These are phyloP conservation scores for Lumnitzera littorea DNA, from an alignment of 345 rosid species.

Conservation along the genomic window DNA sequence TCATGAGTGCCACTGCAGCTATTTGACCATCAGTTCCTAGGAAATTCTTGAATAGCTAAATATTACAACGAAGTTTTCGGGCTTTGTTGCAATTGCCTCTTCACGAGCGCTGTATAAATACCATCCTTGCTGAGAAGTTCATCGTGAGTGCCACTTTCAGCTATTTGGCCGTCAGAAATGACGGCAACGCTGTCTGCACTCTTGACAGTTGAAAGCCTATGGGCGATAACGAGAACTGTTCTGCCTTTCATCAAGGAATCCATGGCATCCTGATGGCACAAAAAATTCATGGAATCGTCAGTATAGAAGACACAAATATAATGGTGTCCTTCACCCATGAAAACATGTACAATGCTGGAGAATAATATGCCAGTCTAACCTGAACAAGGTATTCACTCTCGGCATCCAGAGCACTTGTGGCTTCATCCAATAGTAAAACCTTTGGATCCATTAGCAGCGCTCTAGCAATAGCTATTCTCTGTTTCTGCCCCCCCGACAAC, in stretches of 20 bases:
- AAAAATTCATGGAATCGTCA: background rate
- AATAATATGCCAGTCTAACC: slow-evolving; percentile 26
- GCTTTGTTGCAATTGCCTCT: slow-evolving; percentile 47
- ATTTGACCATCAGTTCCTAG: slow-evolving; percentile 46
- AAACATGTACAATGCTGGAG: background rate
- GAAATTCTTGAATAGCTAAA: no score
- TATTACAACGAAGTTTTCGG: slow-evolving; percentile 4
- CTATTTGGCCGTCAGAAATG: slow-evolving; percentile 74
- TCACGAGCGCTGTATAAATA: slow-evolving; percentile 62
- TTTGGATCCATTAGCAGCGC: slow-evolving; percentile 86
- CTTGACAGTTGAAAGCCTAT: slow-evolving; percentile 82
- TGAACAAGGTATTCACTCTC: slow-evolving; percentile 95
- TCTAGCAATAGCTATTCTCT: slow-evolving; percentile 85
- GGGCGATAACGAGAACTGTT: slow-evolving; percentile 94
- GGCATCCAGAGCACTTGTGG: slow-evolving; percentile 95
- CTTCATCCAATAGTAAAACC: slow-evolving; percentile 82
- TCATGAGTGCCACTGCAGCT: slow-evolving; percentile 51
- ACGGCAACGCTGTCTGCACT: slow-evolving; percentile 84
- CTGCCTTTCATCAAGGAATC: slow-evolving; percentile 90
- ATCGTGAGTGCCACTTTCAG: slow-evolving; percentile 53
- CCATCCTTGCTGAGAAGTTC: slow-evolving; percentile 48
- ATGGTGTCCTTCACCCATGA: no score
- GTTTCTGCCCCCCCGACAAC: slow-evolving; percentile 95
- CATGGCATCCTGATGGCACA: slow-evolving; percentile 70
- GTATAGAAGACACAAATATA: no score